Base-by-base conservation (phyloP, 352 stramenopile species). In the Pythium biforme region DNA sequence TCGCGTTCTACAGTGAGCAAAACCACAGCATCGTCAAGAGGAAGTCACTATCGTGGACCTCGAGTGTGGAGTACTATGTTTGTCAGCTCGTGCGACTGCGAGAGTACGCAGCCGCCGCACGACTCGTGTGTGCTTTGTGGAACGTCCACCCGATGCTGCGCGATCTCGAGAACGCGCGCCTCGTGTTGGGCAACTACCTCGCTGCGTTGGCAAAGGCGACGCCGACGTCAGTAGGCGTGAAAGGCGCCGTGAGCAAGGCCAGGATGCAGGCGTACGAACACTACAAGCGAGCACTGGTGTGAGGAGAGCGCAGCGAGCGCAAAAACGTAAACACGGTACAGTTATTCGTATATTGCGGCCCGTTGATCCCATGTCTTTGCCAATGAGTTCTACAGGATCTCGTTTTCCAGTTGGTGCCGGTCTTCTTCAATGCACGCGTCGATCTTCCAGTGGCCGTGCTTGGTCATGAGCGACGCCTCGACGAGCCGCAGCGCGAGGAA, bases 61-160 rank as follows among this genome's bases (percentile, higher is more conserved):
- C 81, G 23, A 85, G 66, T 15, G 64, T 74, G 19, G 72, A 82
- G 69, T 93, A 89, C 33, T 72, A 83, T 20, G 69, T 91, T 14
- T 91, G 78, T 34, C 79, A 74, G 31, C 70, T 93, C n/a, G 77
- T 91, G 46, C 48, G 51, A 12, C 56, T 76, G 27, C 58, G 64
- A 0, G 73, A 91, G 39, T 77, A 72, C 39, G 80, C 81, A 27
- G 70, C 67, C 22, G 83, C 81, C 4, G 70, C 66, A 1, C 78
- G 83, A 20, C 43, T 93, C 7, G 73, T 73, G 0, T 88, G 81
- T 45, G 76, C 75, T 17, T 46, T 90, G 9, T 81, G 77, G 59
- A 73, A 77, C 37, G 68, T 77, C 8, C 79, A 90, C 39, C 78
- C 76, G 10, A 65, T 93, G 64, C 70, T 93, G 3, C 91, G 81